Percentiles rank a stretch among this genome's conserved stretches.
These are phyloP conservation scores for Rhizophagus sp. DNA, from an alignment of 192 early-diverging fungal genomes.

Conservation along the genomic window DNA sequence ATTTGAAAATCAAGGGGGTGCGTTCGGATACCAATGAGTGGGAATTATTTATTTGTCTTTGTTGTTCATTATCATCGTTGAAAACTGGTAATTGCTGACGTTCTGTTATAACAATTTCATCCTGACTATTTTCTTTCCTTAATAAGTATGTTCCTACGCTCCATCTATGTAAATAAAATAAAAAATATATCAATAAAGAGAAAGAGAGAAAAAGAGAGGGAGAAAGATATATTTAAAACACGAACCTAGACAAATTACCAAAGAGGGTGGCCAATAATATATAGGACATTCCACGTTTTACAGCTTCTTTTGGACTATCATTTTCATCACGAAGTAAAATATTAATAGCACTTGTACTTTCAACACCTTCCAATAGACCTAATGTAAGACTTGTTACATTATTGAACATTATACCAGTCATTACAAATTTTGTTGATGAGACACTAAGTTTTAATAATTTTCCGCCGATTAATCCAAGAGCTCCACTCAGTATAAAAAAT, in stretches of 20 bases:
- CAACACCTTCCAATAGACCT: conserved; percentile 29
- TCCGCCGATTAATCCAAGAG: conserved; percentile 24
- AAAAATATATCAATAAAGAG: not conserved
- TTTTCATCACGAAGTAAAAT: conserved; percentile 7
- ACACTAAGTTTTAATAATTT: conserved; percentile 20
- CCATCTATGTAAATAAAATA: conserved; percentile 7
- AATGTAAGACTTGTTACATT: conserved; percentile 30
- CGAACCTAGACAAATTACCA: conserved; percentile 28
- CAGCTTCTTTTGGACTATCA: conserved; percentile 11
- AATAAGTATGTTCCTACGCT: conserved; percentile 31
- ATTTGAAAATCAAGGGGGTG: not conserved
- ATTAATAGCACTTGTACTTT: conserved; percentile 10
- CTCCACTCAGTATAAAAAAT: not conserved
- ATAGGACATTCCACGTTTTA: conserved; percentile 26
- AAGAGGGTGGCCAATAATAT: conserved; percentile 22
- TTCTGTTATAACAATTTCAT: not conserved
- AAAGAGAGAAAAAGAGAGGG: not conserved
- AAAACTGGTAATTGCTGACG: not conserved
- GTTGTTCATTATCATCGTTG: not conserved
- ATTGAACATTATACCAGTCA: conserved; percentile 33
- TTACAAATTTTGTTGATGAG: conserved; percentile 22
- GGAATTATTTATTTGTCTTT: not conserved
- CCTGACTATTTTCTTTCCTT: not conserved
- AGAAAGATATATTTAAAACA: not conserved
- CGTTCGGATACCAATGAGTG: not conserved